Evolutionary conservation across 192 early-diverging fungal species (phyloP), one percentile per base, ranked within the genome.

Genomic region (Coemansia sp.): DNA sequence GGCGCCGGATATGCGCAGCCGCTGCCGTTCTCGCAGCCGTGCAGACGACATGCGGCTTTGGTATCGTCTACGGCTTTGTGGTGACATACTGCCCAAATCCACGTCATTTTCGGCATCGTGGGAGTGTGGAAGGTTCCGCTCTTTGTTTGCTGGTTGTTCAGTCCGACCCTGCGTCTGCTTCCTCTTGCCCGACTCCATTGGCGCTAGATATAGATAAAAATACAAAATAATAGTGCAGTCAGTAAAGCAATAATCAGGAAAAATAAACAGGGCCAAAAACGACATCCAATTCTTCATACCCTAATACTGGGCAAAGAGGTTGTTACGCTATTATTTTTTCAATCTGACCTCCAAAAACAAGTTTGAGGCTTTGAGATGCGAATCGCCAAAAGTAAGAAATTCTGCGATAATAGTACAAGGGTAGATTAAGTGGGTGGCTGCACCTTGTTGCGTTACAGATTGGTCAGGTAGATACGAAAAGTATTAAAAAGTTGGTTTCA

Each of bases 11-110:
- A 67, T 59, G 21, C 59, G 51, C 52, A 65, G 64, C 10, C 76
- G 71, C 68, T 79, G 76, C 19, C 76, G 71, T 58, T 70, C 71
- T 19, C 76, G 71, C 53, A 79, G 62, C 17, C 72, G 67, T 7
- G 76, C 76, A 1, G 76, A 79, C 0, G 76, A 79, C 53, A 70
- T 39, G 49, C 70, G 66, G 68, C 76, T 79, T 35, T 70, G 76
- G 50, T 73, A 54, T n/a, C 77, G 63, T n/a, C 68, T 64, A 12
- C 68, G 71, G 65, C 71, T 79, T 41, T 65, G 64, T 10, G 77
- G 77, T 8, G 77, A 74, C 56, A 79, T 56, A 21, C 52, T 54
- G 3, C 48, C 50, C 17, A 57, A 24, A 6, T 78, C 70, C 0
- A 59, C 19, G 6, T 51, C 51, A 11, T 19, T 50, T 1, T 63